Conservation (phyloP, 345 rosid species). For the Hevea brasiliensis region DNA sequence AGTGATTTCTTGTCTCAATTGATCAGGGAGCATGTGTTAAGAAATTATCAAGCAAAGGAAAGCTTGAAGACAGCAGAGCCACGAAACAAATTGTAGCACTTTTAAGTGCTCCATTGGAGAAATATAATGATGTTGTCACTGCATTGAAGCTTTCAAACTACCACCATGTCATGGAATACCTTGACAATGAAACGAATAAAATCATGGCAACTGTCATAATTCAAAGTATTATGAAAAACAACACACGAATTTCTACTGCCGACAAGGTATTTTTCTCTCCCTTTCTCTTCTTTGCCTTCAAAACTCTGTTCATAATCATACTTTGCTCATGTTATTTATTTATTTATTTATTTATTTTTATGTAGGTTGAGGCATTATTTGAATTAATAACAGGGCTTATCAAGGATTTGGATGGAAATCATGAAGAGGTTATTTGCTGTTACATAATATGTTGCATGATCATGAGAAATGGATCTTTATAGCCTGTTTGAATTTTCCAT, state of each 20-base stretch:
- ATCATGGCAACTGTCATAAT: slow-evolving; percentile 90
- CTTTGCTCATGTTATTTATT: slow-evolving; percentile 15
- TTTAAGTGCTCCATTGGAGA: slow-evolving; percentile 95
- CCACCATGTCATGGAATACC: slow-evolving; percentile 81
- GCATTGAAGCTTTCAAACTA: slow-evolving; percentile 89
- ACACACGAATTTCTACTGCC: slow-evolving; percentile 66
- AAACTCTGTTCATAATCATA: background rate
- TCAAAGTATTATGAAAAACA: slow-evolving; percentile 96
- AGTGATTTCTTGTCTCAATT: background rate
- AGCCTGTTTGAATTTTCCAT: background rate
- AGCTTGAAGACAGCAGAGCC: slow-evolving; percentile 77
- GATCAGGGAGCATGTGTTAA: slow-evolving; percentile 89
- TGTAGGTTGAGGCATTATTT: slow-evolving; percentile 89
- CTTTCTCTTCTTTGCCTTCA: slow-evolving; percentile 22
- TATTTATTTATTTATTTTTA: too few species aligned
- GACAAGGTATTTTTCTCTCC: slow-evolving; percentile 57
- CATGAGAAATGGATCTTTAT: background rate
- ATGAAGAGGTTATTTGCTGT: slow-evolving; percentile 58
- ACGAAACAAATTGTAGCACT: slow-evolving; percentile 93
- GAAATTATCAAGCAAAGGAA: slow-evolving; percentile 73
- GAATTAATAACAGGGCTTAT: slow-evolving; percentile 91
- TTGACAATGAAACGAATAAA: slow-evolving; percentile 85
- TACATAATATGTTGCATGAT: slow-evolving; percentile 16
- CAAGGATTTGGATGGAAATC: slow-evolving; percentile 75
- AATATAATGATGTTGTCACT: slow-evolving; percentile 87